phyloP scores from a whole-genome alignment of 331 rosid genomes.

The Phaseolus coccineus region DNA sequence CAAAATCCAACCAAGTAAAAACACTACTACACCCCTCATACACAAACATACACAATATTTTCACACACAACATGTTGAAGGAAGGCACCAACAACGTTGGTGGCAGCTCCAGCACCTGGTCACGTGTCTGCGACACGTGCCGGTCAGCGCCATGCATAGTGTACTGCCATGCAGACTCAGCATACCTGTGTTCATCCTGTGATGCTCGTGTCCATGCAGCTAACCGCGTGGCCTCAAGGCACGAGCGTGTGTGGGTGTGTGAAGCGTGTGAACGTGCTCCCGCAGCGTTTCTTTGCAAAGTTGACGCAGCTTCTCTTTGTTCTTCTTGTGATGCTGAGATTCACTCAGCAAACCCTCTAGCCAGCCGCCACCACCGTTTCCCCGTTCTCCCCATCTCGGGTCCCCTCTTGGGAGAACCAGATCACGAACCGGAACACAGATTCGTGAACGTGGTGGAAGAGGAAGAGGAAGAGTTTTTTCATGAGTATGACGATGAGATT shows the following conservation, averaged over 20 bases:
- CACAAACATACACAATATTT: no score
- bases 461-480: not conserved
- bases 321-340: constrained; percentile 69
- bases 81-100: constrained; percentile 36
- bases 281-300: constrained; percentile 69
- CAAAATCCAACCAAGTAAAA: not conserved
- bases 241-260: constrained; percentile 74
- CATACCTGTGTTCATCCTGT: constrained; percentile 59
- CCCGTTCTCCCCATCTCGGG: constrained; percentile 64
- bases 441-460: constrained; percentile 33
- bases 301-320: constrained; percentile 76
- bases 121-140: constrained; percentile 66
- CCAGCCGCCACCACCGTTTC: constrained; percentile 77
- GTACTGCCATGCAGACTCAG: constrained; percentile 70
- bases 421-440: not conserved
- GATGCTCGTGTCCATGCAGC: constrained; percentile 61
- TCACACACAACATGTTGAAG: constrained; percentile 46
- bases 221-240: constrained; percentile 58
- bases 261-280: constrained; percentile 79
- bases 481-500: constrained; percentile 58
- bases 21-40: not conserved
- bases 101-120: constrained; percentile 38
- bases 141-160: constrained; percentile 57
- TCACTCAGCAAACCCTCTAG: constrained; percentile 76
- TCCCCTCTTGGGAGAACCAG: constrained; percentile 1